Conservation (phyloP, 2,329 filamentous ascomycete species). For the Aspergillus sp. region DNA sequence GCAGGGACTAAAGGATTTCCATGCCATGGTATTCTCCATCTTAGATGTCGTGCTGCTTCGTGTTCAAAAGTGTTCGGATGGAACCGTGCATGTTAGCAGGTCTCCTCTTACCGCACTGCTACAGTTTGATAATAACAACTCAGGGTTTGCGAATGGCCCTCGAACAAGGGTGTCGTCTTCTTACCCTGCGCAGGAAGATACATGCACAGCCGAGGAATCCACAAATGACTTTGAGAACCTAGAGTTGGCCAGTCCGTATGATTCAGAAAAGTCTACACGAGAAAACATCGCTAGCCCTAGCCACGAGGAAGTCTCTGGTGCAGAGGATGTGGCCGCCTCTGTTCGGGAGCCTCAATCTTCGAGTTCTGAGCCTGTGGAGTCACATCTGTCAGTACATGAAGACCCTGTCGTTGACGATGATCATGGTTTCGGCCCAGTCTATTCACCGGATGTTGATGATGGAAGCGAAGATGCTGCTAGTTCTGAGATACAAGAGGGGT, state of each 20-base stretch:
- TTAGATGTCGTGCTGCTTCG: conserved; percentile 20
- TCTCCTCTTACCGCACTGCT: conserved; percentile 18
- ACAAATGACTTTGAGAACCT: no score
- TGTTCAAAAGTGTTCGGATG: conserved; percentile 7
- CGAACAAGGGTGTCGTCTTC: conserved; percentile 5
- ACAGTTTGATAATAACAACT: conserved; percentile 14
- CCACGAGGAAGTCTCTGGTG: no score
- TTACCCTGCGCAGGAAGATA: not conserved
- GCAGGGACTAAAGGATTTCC: conserved; percentile 15
- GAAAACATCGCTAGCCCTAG: not conserved
- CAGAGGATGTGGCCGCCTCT: not conserved
- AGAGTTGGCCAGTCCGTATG: no score
- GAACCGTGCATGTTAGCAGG: conserved; percentile 10
- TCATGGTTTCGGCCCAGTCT: not conserved
- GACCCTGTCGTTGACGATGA: not conserved
- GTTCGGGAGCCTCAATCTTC: not conserved
- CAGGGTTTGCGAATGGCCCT: conserved; percentile 11
- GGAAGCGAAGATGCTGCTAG: not conserved
- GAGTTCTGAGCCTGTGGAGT: not conserved
- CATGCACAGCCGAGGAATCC: not conserved
- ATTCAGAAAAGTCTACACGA: not conserved
- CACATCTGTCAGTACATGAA: not conserved
- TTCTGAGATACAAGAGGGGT: not conserved
- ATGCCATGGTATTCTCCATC: conserved; percentile 23
- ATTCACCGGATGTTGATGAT: not conserved